phyloP scores from a whole-genome alignment of 768 basidiomycete genomes.

The Dacryopinax primogenitus region DNA sequence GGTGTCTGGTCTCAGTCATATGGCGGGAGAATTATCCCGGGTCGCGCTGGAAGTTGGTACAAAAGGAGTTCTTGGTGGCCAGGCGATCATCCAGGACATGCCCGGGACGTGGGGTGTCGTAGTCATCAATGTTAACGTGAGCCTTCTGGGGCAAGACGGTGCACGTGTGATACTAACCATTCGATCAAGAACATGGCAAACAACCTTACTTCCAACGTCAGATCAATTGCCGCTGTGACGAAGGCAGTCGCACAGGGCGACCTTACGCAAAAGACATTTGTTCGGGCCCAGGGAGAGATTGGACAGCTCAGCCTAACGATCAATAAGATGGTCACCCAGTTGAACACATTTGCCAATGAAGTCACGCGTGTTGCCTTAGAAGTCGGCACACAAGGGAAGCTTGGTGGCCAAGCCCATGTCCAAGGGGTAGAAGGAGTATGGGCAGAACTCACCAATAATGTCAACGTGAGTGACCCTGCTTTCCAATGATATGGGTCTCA shows the following conservation, averaged over 20 bases:
- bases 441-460: constrained; percentile 90
- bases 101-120: constrained; percentile 89
- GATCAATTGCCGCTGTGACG: constrained; percentile 65
- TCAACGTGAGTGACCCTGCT: constrained; percentile 78
- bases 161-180: constrained; percentile 28
- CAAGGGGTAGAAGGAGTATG: constrained; percentile 92
- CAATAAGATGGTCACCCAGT: constrained; percentile 83
- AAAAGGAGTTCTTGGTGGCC: constrained; percentile 78
- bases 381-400: constrained; percentile 89
- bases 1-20: constrained; percentile 29
- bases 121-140: constrained; percentile 62
- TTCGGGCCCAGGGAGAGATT: constrained; percentile 62
- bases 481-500: background rate
- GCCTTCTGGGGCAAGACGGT: constrained; percentile 25
- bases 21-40: constrained; percentile 44
- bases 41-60: constrained; percentile 87
- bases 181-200: constrained; percentile 63
- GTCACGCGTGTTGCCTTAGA: constrained; percentile 74
- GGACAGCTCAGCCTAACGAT: constrained; percentile 85
- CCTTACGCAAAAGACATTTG: constrained; percentile 65
- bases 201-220: constrained; percentile 73
- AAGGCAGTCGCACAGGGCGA: constrained; percentile 66
- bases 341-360: constrained; percentile 77
- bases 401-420: constrained; percentile 90
- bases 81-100: constrained; percentile 79